phyloP scores from a whole-genome alignment of 495 filamentous ascomycete species.

The Parathielavia appendiculata region DNA sequence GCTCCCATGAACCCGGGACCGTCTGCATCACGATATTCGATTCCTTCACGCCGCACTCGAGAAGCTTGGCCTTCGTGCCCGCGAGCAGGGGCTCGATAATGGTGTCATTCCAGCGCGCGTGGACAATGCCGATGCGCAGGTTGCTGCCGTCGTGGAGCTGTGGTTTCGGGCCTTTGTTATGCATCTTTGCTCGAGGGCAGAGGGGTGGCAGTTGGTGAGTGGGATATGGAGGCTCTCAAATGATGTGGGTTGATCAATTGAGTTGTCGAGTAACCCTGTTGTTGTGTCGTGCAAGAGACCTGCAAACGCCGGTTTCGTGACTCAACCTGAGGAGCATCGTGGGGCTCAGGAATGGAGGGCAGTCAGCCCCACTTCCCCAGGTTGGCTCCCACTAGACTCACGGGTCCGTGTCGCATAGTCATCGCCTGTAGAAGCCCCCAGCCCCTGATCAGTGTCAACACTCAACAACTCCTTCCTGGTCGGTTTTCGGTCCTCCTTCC shows the following conservation, averaged over 20 bases:
- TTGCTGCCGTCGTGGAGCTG: slow-evolving; percentile 60
- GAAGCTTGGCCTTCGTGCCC: slow-evolving; percentile 53
- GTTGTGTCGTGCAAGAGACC: background rate
- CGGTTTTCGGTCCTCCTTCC: background rate
- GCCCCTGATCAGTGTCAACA: too few species aligned
- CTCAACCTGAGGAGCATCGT: background rate
- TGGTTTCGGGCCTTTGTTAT: slow-evolving; percentile 44
- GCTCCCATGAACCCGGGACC: slow-evolving; percentile 90
- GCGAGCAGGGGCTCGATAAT: slow-evolving; percentile 72
- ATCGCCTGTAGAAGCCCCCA: too few species aligned
- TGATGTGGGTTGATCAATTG: background rate
- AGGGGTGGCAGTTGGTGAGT: background rate
- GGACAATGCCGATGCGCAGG: slow-evolving; percentile 88
- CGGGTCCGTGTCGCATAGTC: too few species aligned
- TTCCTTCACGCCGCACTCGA: slow-evolving; percentile 67
- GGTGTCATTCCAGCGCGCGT: slow-evolving; percentile 86
- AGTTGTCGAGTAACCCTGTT: background rate
- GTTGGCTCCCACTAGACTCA: too few species aligned
- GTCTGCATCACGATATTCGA: slow-evolving; percentile 83
- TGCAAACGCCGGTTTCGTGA: background rate
- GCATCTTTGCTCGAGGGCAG: slow-evolving; percentile 20
- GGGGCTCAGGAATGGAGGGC: background rate
- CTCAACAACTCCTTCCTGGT: background rate
- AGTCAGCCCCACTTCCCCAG: background rate
- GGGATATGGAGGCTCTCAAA: background rate